phyloP scores from a whole-genome alignment of 1,284 basidiomycete species.

The Melampsora larici-populina region DNA sequence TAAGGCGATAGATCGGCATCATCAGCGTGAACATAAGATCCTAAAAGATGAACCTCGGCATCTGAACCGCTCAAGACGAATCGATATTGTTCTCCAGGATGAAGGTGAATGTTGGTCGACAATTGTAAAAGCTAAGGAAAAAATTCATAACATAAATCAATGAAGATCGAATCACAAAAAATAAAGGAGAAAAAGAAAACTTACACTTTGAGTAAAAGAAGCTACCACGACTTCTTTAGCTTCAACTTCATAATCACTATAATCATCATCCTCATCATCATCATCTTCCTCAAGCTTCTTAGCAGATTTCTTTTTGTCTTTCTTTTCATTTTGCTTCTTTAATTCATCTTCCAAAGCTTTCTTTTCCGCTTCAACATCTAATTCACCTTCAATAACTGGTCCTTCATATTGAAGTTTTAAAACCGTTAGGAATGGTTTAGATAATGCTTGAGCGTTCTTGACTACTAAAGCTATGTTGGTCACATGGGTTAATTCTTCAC shows the following conservation, averaged over 20 bases:
- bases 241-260: constrained; percentile 14
- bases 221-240: constrained; percentile 40
- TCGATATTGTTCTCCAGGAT: constrained; percentile 40
- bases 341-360: neutral
- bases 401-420: constrained; percentile 42
- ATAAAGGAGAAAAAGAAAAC: neutral
- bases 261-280: constrained; percentile 38
- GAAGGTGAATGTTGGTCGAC: constrained; percentile 33
- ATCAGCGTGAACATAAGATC: constrained; percentile 22
- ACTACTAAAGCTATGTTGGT: constrained; percentile 34
- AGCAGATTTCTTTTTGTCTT: constrained; percentile 14
- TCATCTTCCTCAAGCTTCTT: constrained; percentile 20
- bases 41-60: constrained; percentile 40
- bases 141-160: neutral
- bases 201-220: constrained; percentile 21
- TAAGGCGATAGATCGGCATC: constrained; percentile 12
- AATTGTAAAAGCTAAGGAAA: constrained; percentile 14
- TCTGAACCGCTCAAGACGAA: constrained; percentile 34
- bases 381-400: constrained; percentile 24
- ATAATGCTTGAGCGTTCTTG: neutral
- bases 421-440: constrained; percentile 18
- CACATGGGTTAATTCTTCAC: constrained; percentile 34
- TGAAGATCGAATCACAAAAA: neutral
- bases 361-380: constrained; percentile 7
- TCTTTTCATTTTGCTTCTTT: constrained; percentile 7